Percentiles rank a stretch among this genome's conserved stretches.
phyloP scores from a whole-genome alignment of 768 basidiomycete species.

The Artomyces pyxidatus region DNA sequence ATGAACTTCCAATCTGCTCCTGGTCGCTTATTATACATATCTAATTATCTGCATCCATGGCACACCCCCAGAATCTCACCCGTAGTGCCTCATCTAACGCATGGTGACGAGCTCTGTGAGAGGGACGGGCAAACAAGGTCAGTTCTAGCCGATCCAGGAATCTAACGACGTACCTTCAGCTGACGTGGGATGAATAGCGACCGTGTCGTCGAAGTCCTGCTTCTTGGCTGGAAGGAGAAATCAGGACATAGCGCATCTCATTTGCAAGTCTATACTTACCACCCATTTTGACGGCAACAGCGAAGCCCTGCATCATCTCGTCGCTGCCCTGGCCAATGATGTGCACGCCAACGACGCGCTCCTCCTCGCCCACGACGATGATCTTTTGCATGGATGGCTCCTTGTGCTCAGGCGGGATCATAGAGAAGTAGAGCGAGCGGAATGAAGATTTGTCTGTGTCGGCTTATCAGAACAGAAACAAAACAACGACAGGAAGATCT shows the following conservation, averaged over 20 bases:
- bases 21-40: no score
- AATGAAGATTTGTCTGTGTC: conserved; percentile 67
- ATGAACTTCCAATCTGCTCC: no score
- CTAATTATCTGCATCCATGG: no score
- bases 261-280: conserved; percentile 27
- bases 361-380: conserved; percentile 77
- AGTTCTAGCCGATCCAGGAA: neutral
- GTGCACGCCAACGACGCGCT: conserved; percentile 94
- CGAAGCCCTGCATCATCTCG: conserved; percentile 94
- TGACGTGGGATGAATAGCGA: conserved; percentile 89
- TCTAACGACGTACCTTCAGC: conserved; percentile 53
- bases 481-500: neutral
- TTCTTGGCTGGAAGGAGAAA: conserved; percentile 47
- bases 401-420: conserved; percentile 85
- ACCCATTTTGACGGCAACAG: conserved; percentile 96
- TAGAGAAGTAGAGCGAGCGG: conserved; percentile 86
- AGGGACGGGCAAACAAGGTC: neutral
- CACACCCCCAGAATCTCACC: no score
- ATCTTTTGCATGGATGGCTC: conserved; percentile 95
- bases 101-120: conserved; percentile 48
- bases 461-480: conserved; percentile 1
- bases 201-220: conserved; percentile 76
- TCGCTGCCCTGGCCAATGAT: conserved; percentile 89
- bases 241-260: neutral
- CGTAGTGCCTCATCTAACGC: no score